A percentile compares a stretch with the other conserved stretches of the same genome.
Evolutionary conservation across 345 rosid species (phyloP).

Genomic region (Theobroma cacao): DNA sequence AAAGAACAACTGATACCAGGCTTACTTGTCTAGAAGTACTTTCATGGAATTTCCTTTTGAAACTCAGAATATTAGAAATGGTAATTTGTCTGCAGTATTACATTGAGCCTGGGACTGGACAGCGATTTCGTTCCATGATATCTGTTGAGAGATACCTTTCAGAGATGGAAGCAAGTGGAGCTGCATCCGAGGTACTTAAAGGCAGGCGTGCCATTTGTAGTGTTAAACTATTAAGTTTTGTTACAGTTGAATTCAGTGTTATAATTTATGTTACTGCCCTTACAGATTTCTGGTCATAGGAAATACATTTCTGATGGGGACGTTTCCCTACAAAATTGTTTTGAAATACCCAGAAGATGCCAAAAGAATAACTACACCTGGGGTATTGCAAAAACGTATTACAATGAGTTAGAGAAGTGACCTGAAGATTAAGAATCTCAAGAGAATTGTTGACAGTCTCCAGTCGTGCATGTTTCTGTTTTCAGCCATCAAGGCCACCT

Average conservation of each 20-base stretch:
- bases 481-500: conserved; percentile 18
- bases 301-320: background rate
- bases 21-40: background rate
- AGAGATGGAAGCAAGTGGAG: background rate
- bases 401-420: background rate
- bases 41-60: background rate
- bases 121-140: conserved; percentile 26
- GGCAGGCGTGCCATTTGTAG: conserved; percentile 13
- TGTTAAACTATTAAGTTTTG: background rate
- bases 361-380: background rate
- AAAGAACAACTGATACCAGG: background rate
- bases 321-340: background rate
- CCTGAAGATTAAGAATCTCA: background rate
- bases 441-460: background rate
- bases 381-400: background rate
- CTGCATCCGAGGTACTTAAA: conserved; percentile 14
- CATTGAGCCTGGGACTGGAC: conserved; percentile 40
- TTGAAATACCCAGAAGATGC: too few relatives aligned
- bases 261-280: background rate
- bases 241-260: background rate
- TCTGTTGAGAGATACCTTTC: conserved; percentile 30
- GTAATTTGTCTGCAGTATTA: conserved; percentile 27
- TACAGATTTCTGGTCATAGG: background rate
- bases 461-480: background rate
- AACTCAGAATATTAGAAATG: background rate